Evolutionary conservation across 139 green algal species (phyloP).

Genomic region (Chlorella ohadii): DNA sequence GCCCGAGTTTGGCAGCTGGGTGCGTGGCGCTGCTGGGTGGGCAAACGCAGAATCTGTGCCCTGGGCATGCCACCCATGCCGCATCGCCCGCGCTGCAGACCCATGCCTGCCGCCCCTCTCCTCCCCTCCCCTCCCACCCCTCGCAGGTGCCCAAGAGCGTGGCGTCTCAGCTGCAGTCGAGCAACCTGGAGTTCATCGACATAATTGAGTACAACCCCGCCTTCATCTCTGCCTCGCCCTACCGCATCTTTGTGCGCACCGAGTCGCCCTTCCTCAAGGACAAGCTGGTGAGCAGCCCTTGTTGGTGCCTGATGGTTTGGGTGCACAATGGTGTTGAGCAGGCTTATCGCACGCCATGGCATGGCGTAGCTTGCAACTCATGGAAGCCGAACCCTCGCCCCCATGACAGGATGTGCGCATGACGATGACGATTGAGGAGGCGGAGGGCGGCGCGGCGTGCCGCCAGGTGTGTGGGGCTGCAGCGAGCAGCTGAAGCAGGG

Average conservation of each 20-base stretch:
- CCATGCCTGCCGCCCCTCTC: too few relatives aligned
- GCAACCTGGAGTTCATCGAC: slow-evolving; percentile 24
- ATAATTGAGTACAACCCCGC: slow-evolving; percentile 38
- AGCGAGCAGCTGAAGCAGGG: too few relatives aligned
- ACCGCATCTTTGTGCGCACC: slow-evolving; percentile 40
- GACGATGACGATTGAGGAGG: slow-evolving; percentile 42
- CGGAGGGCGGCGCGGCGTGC: slow-evolving; percentile 33
- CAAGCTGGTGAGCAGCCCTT: too few relatives aligned
- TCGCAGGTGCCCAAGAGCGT: slow-evolving; percentile 29
- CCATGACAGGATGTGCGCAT: slow-evolving; percentile 31
- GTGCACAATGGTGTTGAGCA: too few relatives aligned
- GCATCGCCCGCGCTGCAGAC: too few relatives aligned
- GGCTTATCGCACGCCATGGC: too few relatives aligned
- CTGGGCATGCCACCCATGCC: too few relatives aligned
- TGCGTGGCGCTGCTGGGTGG: not conserved
- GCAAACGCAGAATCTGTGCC: too few relatives aligned
- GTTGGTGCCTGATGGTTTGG: too few relatives aligned
- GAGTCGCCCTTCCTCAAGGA: slow-evolving; percentile 40
- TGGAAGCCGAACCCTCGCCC: too few relatives aligned
- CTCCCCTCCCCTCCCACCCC: too few relatives aligned
- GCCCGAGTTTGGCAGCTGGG: slow-evolving; percentile 49
- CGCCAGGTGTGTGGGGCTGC: slow-evolving; percentile 28
- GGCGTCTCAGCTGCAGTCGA: not conserved
- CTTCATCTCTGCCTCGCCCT: slow-evolving; percentile 34
- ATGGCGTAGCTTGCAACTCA: too few relatives aligned